Evolutionary conservation across 148 eudicot genomes (phyloP).

Genomic region (Silene conica): DNA sequence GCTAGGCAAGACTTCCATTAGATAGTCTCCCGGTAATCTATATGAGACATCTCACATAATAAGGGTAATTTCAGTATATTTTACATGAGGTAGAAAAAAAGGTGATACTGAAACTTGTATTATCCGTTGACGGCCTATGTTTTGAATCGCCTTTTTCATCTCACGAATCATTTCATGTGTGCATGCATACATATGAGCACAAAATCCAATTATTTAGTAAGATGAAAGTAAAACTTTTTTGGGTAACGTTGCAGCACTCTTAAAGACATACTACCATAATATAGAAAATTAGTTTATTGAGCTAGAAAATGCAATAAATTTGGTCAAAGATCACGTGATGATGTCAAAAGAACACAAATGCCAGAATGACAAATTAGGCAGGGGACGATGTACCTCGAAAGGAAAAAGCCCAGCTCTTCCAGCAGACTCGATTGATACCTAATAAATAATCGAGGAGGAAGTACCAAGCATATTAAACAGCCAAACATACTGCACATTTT

Average conservation of each 20-base stretch:
- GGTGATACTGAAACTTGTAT: too few species aligned
- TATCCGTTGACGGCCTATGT: too few species aligned
- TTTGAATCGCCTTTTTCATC: not conserved
- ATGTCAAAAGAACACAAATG: slow-evolving; percentile 15
- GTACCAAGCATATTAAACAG: not conserved
- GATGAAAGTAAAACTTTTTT: not conserved
- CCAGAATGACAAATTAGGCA: slow-evolving; percentile 8
- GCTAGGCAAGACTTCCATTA: too few species aligned
- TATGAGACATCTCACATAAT: too few species aligned
- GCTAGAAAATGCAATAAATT: not conserved
- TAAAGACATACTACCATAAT: not conserved
- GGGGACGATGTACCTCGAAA: slow-evolving; percentile 13
- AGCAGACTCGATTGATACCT: too few species aligned
- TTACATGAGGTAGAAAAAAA: too few species aligned
- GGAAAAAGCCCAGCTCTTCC: not conserved
- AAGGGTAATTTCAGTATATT: too few species aligned
- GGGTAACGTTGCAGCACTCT: not conserved
- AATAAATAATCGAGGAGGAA: not conserved
- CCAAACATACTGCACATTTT: not conserved
- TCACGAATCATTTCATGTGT: not conserved
- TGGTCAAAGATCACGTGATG: slow-evolving; percentile 34
- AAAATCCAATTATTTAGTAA: not conserved
- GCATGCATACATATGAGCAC: slow-evolving; percentile 14
- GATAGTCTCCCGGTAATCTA: too few species aligned
- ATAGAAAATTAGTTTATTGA: not conserved